phyloP scores from a whole-genome alignment of 1,284 basidiomycete genomes.

The Somion occarium region DNA sequence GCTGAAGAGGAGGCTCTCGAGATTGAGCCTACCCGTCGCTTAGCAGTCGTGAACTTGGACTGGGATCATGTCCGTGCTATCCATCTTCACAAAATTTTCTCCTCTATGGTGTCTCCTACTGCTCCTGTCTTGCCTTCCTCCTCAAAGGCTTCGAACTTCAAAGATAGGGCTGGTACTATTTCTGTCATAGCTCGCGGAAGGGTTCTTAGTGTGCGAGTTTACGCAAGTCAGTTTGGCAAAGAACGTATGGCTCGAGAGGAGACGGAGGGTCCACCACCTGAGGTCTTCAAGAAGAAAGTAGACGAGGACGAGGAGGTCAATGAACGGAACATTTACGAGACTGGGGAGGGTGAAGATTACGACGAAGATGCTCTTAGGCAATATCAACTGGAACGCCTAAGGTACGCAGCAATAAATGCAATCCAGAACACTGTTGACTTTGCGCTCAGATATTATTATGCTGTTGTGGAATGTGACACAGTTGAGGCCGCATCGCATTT shows the following conservation, averaged over 20 bases:
- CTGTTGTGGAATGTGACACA: conserved; percentile 88
- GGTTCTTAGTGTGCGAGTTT: conserved; percentile 77
- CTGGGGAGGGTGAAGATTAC: conserved; percentile 67
- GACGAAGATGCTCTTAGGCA: conserved; percentile 87
- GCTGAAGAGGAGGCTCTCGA: conserved; percentile 28
- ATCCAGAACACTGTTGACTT: conserved; percentile 1
- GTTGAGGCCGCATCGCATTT: conserved; percentile 77
- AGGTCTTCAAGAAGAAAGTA: conserved; percentile 67
- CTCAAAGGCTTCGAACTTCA: conserved; percentile 14
- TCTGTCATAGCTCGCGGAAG: conserved; percentile 46
- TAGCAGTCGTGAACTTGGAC: conserved; percentile 95
- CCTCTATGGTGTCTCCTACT: conserved; percentile 75
- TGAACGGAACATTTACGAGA: conserved; percentile 63
- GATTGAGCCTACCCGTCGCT: conserved; percentile 58
- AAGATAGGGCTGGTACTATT: conserved; percentile 18
- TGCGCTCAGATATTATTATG: conserved; percentile 96
- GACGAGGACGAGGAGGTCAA: conserved; percentile 51
- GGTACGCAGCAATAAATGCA: conserved; percentile 48
- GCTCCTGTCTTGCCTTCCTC: conserved; percentile 33
- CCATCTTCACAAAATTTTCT: conserved; percentile 92
- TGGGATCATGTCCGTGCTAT: conserved; percentile 95
- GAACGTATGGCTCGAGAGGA: conserved; percentile 87
- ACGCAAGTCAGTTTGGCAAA: conserved; percentile 93
- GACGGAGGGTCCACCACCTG: conserved; percentile 83
- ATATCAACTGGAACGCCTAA: conserved; percentile 91